Evolutionary conservation across 2,329 filamentous ascomycete species (phyloP), one percentile per base, ranked within the genome.

Genomic region (Colletotrichum shisoi): DNA sequence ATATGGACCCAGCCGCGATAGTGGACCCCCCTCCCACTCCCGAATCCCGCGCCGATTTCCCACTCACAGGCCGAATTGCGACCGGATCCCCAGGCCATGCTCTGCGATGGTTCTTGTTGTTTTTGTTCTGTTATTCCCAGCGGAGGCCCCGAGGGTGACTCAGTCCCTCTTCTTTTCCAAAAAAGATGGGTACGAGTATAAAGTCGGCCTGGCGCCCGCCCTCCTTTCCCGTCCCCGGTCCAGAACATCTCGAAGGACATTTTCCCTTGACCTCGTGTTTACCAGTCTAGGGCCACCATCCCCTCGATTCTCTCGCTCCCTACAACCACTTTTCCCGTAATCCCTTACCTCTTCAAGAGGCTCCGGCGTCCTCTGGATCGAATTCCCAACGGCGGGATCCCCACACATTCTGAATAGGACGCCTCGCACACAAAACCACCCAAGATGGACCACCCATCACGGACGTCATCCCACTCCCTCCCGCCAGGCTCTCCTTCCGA

Each of bases 1-100:
- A 67, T 44, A 54, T 37, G 65, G 49, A 49, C 1, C 24, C 34
- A 17, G 17, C 44, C 61, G 24, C 51, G 24, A 11, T 9, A 21
- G 65, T 56, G 65, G 65, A 37, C 44, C 40, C 49, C 34, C 64
- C 42, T n/a, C n/a, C 21, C 21, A 34, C 31, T 9, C 31, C 65
- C 65, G 65, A 67, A 67, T 65, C 37, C 65, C 65, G 65, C 61
- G 54, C 65, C 65, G 65, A 59, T 51, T 44, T 31, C 44, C 49
- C 48, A 59, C 42, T 24, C 40, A 51, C 49, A 45, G 42, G 5
- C 65, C 65, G 65, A 65, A 45, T 65, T 60, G 61, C 49, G 65
- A 65, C 65, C 65, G 61, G 61, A 59, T 56, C 42, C 31, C 48
- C 54, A 58, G 39, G 46, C 40, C 53, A 59, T 67, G 52, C 19